Percentiles rank a stretch among this genome's conserved stretches.
phyloP scores from a whole-genome alignment of 345 rosid species.

The Eucalyptus marginata region DNA sequence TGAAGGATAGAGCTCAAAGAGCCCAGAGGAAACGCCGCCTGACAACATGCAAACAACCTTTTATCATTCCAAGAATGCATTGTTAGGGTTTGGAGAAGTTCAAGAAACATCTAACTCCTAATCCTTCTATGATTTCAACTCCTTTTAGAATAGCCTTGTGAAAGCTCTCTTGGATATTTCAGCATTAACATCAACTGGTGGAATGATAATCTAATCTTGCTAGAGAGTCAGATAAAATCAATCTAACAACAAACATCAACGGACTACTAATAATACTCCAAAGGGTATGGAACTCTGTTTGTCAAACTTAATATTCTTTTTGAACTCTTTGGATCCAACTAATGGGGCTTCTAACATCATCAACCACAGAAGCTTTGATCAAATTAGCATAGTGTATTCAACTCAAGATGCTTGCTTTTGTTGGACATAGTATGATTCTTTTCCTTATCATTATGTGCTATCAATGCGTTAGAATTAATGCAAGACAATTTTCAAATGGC shows the following conservation, averaged over 20 bases:
- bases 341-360: background rate
- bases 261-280: background rate
- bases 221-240: background rate
- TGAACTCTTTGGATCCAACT: background rate
- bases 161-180: background rate
- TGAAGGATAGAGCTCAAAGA: background rate
- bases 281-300: background rate
- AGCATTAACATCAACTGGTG: background rate
- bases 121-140: background rate
- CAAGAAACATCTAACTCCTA: background rate
- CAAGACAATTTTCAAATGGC: background rate
- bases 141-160: background rate
- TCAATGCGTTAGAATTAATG: no score
- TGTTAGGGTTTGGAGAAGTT: background rate
- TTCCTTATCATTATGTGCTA: background rate
- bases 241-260: background rate
- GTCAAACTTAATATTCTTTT: no score
- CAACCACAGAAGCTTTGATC: background rate
- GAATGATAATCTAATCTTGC: background rate
- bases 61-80: background rate
- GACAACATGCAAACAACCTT: background rate
- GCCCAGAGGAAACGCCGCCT: background rate
- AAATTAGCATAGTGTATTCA: background rate
- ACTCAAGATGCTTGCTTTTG: background rate
- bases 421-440: background rate